Conservation (phyloP, 2,329 filamentous ascomycete species). For the Claviceps pusilla region DNA sequence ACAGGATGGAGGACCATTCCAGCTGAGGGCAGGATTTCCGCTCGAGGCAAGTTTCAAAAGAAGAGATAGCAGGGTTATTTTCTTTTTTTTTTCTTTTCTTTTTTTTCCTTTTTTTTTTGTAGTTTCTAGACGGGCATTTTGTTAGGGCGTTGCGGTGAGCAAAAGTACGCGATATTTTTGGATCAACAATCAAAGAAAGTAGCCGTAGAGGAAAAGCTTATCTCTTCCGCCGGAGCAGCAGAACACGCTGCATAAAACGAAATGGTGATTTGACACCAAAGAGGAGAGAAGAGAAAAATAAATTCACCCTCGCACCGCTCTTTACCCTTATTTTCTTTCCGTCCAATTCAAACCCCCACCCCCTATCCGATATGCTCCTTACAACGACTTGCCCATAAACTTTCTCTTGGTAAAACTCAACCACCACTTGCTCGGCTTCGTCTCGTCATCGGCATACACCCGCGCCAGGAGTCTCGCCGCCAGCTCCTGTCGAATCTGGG, state of each 20-base stretch:
- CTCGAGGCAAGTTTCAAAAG: slow-evolving; percentile 64
- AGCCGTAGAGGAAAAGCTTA: too few relatives aligned
- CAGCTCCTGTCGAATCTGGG: slow-evolving; percentile 86
- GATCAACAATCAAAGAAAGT: too few relatives aligned
- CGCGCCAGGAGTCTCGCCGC: slow-evolving; percentile 67
- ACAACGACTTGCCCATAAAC: slow-evolving; percentile 95
- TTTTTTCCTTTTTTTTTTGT: too few relatives aligned
- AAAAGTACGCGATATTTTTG: too few relatives aligned
- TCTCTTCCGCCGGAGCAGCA: too few relatives aligned
- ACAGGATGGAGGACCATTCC: slow-evolving; percentile 71
- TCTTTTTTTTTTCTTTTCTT: too few relatives aligned
- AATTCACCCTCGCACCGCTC: too few relatives aligned
- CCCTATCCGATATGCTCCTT: slow-evolving; percentile 10
- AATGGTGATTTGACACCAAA: neutral
- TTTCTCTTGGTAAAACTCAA: slow-evolving; percentile 97
- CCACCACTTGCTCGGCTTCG: slow-evolving; percentile 80
- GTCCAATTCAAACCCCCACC: neutral
- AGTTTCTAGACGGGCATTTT: too few relatives aligned
- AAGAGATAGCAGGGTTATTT: slow-evolving; percentile 26
- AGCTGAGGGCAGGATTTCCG: slow-evolving; percentile 63
- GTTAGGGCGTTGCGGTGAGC: too few relatives aligned
- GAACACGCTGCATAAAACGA: too few relatives aligned
- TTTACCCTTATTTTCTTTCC: too few relatives aligned
- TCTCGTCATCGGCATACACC: slow-evolving; percentile 68
- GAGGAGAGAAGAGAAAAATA: too few relatives aligned